Evolutionary conservation across 164 flowering plant genomes (phyloP), one percentile per base, ranked within the genome.

Genomic region (Vitis rupestris): DNA sequence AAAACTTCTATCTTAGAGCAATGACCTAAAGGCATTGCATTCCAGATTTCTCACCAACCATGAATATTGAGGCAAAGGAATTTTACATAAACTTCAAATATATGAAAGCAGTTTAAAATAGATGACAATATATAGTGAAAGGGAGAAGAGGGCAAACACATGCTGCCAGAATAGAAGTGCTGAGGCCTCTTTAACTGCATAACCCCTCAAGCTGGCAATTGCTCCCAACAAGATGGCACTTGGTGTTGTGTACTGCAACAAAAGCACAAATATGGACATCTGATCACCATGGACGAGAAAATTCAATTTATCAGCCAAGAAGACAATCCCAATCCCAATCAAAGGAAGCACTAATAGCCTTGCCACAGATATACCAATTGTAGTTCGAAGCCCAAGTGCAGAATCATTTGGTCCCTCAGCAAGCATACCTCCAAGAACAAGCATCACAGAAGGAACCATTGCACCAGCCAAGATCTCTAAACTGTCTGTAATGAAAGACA

Each of bases 151-250:
- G 5, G 90, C 92, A 72, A 86, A 84, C 31, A 89, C 73, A 71
- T 94, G 98, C 72, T 92, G 97, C 97, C 98, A 94, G 81, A 94
- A 94, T 17, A 94, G 85, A 57, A 92, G 82, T 0, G 97, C 92
- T 9, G 97, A 92, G 63, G 98, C 97, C 80, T 94, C 98, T 1
- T 82, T 82, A 48, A 87, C 92, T 17, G 97, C 98, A 79, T 92
- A 92, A 13, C 97, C 94, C 68, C 98, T 85, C 80, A 94, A 80
- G 71, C 97, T 88, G 9, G 97, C 98, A 74, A 94, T 88, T 52
- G 98, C 98, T 27, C 95, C 98, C 58, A 94, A 74, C 65, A 94
- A 82, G 67, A 92, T 92, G 52, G 98, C 95, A 69, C 92, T 94
- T 15, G 98, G 97, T 8, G 85, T 89, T 6, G 90, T 81, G 67